Evolutionary conservation across 2,329 filamentous ascomycete species (phyloP), one percentile per base, ranked within the genome.

Genomic region (Colletotrichum sp.): DNA sequence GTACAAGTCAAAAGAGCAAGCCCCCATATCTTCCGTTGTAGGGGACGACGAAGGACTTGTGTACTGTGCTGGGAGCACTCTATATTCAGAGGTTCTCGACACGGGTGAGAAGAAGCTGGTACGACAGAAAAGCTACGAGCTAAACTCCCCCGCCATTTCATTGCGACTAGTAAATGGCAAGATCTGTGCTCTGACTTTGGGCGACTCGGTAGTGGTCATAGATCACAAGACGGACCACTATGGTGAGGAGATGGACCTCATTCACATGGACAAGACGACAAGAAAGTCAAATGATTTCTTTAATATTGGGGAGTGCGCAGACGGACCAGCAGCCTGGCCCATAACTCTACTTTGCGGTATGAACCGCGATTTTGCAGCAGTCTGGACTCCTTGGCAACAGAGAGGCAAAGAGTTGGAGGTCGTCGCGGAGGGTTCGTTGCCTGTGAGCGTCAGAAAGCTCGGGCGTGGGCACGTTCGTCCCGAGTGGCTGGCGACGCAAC

Each of bases 81-180:
- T 96, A 2, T 87, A 90, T 67, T 93, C 90, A 86, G 88, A 92
- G 52, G 83, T 87, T 21, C 86, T 93, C 4, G 88, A 92, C 71
- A 76, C 86, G 3, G 79, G 78, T 5, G 86, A 90, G 36, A 92
- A 89, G 80, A 90, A 86, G 75, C 85, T 93, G 59, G 88, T 84
- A 71, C 81, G 84, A 7, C 82, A 87, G 72, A 89, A 88, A 57
- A 82, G 84, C 34, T 88, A 88, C 73, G 82, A 86, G 16, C 83
- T 93, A 6, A 87, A 88, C 36, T 93, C 92, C 2, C 86, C 88
- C 1, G 91, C 90, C 5, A 87, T 85, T 1, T 86, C 86, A 57
- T 83, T 93, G 68, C 82, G 84, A 26, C 85, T 91, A 16, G 84
- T 87, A 24, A 84, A 89, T 44, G 85, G 86, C 57, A 88, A 87